Evolutionary conservation across 2,329 filamentous ascomycete species (phyloP).

Genomic region (Ophiosphaerella herpotricha): DNA sequence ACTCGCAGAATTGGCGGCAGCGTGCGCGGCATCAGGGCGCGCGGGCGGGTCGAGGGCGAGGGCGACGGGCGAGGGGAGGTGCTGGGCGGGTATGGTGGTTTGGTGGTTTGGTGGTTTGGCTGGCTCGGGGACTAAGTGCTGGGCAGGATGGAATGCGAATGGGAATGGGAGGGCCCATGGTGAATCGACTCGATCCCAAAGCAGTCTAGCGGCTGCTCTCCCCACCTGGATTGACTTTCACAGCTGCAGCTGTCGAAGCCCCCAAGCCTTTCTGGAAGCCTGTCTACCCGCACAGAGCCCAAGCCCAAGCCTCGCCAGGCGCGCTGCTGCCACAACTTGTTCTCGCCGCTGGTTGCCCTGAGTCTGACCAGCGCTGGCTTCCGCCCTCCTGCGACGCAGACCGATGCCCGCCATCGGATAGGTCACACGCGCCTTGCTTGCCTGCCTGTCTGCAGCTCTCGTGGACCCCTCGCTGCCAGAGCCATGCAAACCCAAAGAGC

Average conservation of each 20-base stretch:
- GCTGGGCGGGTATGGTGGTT: background rate
- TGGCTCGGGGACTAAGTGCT: constrained; percentile 3
- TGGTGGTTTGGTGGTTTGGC: too few relatives aligned
- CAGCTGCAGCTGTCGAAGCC: constrained; percentile 11
- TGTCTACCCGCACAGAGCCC: constrained; percentile 7
- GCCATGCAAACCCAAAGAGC: too few relatives aligned
- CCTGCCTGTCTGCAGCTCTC: too few relatives aligned
- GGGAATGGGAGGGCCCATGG: background rate
- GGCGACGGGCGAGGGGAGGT: background rate
- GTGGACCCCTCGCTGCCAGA: too few relatives aligned
- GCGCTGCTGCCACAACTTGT: too few relatives aligned
- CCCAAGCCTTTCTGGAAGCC: constrained; percentile 16
- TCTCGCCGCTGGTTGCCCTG: too few relatives aligned
- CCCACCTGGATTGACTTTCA: background rate
- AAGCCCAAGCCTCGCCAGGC: background rate
- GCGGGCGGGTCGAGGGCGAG: constrained; percentile 6
- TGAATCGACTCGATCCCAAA: too few relatives aligned
- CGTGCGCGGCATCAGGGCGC: constrained; percentile 37
- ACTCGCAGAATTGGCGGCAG: constrained; percentile 32
- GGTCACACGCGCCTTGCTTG: too few relatives aligned
- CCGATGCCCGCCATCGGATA: too few relatives aligned
- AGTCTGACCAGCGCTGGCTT: too few relatives aligned
- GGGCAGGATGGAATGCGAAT: background rate
- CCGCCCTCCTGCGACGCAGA: too few relatives aligned
- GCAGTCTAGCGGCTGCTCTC: background rate